Evolutionary conservation across 345 rosid genomes (phyloP).

Genomic region (Dipteronia sinensis): DNA sequence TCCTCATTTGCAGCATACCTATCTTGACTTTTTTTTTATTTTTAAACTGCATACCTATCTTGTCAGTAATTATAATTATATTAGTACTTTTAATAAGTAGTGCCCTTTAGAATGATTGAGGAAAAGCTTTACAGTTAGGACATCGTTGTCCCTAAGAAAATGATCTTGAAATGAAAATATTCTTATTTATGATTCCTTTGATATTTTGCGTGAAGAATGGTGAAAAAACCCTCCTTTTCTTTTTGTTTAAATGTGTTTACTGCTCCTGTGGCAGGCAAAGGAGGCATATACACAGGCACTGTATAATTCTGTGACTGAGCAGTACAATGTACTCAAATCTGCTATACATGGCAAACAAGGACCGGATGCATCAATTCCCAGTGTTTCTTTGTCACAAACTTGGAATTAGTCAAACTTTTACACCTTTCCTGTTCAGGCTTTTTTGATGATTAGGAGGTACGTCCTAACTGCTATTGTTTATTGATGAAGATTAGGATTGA

Average conservation of each 20-base stretch:
- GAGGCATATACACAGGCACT: conserved; percentile 55
- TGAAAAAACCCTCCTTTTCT: conserved; percentile 9
- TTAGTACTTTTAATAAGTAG: neutral
- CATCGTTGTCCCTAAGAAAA: neutral
- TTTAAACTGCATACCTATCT: neutral
- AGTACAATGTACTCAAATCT: conserved; percentile 65
- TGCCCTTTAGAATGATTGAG: neutral
- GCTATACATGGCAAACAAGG: conserved; percentile 70
- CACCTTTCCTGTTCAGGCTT: conserved; percentile 15
- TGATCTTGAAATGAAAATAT: neutral
- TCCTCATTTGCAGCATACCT: neutral
- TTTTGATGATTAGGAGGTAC: conserved; percentile 33
- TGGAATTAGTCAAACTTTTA: conserved; percentile 55
- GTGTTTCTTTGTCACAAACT: conserved; percentile 79
- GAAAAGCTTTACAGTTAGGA: neutral
- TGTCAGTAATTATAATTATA: neutral
- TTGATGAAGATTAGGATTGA: neutral
- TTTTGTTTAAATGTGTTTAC: conserved; percentile 16
- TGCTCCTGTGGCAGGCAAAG: conserved; percentile 60
- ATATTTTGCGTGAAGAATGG: neutral
- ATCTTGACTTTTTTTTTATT: neutral
- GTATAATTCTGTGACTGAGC: conserved; percentile 60
- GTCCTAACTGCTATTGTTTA: neutral
- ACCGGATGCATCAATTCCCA: conserved; percentile 62
- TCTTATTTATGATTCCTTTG: neutral